These are phyloP conservation scores for Vigna mungo DNA, from an alignment of 306 rosid genomes.

Conservation along the genomic window DNA sequence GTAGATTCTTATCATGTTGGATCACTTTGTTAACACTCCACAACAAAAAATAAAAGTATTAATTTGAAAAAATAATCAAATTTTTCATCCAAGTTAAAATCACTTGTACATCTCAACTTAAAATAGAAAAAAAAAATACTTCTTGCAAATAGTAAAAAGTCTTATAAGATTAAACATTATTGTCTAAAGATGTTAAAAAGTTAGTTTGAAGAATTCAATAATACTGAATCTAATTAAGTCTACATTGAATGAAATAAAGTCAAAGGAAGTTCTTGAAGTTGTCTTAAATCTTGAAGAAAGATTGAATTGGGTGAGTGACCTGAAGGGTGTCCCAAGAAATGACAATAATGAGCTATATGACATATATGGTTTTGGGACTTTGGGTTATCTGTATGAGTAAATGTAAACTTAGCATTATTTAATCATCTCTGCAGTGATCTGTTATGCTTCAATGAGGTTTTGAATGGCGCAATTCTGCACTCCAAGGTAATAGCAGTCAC, in stretches of 20 bases:
- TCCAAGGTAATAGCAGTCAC: constrained; percentile 53
- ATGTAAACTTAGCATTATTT: constrained; percentile 21
- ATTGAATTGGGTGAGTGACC: constrained; percentile 53
- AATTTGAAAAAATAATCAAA: neutral
- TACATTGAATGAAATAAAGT: no score
- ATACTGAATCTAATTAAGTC: no score
- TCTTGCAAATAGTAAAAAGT: no score
- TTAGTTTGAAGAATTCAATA: no score
- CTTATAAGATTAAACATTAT: neutral
- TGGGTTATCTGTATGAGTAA: neutral
- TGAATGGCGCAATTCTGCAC: constrained; percentile 43
- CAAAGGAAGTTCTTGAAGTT: no score
- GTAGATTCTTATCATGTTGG: constrained; percentile 5
- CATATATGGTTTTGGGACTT: constrained; percentile 7
- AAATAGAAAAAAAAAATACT: no score
- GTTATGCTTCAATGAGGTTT: constrained; percentile 3
- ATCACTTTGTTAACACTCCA: neutral
- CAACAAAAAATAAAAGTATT: neutral
- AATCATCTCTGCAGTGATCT: neutral
- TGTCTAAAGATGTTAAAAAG: neutral
- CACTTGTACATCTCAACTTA: neutral
- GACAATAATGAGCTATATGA: constrained; percentile 43
- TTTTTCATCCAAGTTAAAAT: neutral
- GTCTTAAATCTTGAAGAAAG: neutral
- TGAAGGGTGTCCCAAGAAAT: constrained; percentile 65